Evolutionary conservation across 345 rosid species (phyloP).

Genomic region (Brassica rapa): DNA sequence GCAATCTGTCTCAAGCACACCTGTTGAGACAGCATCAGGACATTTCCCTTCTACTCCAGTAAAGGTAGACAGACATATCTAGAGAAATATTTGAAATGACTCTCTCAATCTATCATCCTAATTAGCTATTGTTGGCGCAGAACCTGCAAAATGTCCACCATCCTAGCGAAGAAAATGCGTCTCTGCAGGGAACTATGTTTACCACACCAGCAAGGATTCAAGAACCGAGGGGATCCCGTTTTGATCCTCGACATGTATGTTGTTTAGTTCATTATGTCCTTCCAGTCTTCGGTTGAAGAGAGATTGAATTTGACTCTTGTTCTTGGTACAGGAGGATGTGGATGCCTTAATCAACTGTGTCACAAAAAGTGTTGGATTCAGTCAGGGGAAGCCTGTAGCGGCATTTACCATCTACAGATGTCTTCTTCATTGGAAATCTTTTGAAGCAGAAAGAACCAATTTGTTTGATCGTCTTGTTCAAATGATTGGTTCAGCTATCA

Average conservation of each 20-base stretch:
- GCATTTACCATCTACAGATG: conserved; percentile 93
- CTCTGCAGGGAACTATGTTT: conserved; percentile 64
- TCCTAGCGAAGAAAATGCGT: conserved; percentile 46
- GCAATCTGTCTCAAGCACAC: conserved; percentile 49
- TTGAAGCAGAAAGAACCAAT: conserved; percentile 93
- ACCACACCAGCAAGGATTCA: conserved; percentile 59
- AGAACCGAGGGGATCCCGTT: conserved; percentile 64
- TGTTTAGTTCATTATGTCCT: conserved; percentile 18
- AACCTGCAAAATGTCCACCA: conserved; percentile 69
- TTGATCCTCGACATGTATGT: conserved; percentile 80
- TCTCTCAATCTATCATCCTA: conserved; percentile 9
- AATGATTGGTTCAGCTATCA: conserved; percentile 93
- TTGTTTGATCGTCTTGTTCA: conserved; percentile 98
- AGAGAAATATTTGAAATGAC: conserved; percentile 13
- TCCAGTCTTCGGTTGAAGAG: conserved; percentile 23
- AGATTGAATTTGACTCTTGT: conserved; percentile 9
- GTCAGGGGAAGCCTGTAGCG: conserved; percentile 86
- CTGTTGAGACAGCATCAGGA: conserved; percentile 50
- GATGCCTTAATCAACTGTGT: conserved; percentile 87
- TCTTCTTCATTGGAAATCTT: conserved; percentile 96
- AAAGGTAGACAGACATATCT: conserved; percentile 43
- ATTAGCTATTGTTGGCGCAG: conserved; percentile 44
- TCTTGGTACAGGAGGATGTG: conserved; percentile 72
- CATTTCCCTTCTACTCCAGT: conserved; percentile 46
- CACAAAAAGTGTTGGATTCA: conserved; percentile 69